phyloP scores from a whole-genome alignment of 768 basidiomycete species.

The Psilocybe subaeruginosa region DNA sequence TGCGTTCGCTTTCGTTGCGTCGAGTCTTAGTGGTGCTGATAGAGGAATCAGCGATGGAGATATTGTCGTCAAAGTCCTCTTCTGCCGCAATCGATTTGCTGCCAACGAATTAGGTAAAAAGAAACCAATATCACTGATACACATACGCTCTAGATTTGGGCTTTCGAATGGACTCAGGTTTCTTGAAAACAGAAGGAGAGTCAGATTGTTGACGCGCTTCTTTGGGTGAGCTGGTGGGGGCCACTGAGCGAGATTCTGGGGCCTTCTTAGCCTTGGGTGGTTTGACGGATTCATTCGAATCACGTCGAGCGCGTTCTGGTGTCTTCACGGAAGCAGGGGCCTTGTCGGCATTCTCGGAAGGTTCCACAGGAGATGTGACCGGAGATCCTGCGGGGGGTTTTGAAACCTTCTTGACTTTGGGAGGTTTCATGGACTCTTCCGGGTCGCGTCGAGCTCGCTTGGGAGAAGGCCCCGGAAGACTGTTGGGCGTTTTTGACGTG shows the following conservation, averaged over 20 bases:
- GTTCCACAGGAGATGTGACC: constrained; percentile 34
- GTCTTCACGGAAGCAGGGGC: constrained; percentile 24
- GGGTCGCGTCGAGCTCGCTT: constrained; percentile 27
- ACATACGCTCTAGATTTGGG: constrained; percentile 30
- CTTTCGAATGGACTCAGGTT: constrained; percentile 17
- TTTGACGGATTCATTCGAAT: neutral
- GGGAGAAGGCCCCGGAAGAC: constrained; percentile 30
- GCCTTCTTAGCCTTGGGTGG: constrained; percentile 22
- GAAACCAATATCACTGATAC: neutral
- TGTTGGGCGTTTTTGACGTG: constrained; percentile 13
- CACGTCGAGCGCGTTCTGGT: constrained; percentile 7
- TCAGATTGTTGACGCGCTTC: neutral
- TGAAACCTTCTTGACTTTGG: constrained; percentile 26
- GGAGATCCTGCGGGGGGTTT: constrained; percentile 30
- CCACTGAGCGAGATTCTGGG: neutral
- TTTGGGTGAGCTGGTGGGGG: neutral
- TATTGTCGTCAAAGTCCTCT: constrained; percentile 51
- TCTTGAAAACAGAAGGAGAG: neutral
- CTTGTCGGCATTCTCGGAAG: constrained; percentile 20
- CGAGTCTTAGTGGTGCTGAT: constrained; percentile 44
- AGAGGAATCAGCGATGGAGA: constrained; percentile 58
- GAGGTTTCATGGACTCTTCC: constrained; percentile 17
- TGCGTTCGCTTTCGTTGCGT: constrained; percentile 63
- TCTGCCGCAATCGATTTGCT: constrained; percentile 31
- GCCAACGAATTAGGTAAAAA: neutral